These are phyloP conservation scores for Sugiyamaella lignohabitans DNA, from an alignment of 805 yeast species.

Conservation along the genomic window DNA sequence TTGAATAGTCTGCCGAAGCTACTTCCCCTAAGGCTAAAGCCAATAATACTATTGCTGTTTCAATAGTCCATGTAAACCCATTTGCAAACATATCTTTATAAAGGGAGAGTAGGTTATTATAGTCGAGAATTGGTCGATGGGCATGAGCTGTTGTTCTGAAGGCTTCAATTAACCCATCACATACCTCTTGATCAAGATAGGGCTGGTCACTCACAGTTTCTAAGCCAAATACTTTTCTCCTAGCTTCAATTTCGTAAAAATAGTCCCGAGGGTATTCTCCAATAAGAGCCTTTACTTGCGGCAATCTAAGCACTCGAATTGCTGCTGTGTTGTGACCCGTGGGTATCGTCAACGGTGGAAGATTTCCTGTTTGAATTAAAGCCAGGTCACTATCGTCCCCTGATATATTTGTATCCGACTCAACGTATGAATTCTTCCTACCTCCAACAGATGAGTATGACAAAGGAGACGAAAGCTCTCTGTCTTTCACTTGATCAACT, in stretches of 20 bases:
- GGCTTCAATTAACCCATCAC: constrained; percentile 2
- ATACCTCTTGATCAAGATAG: neutral
- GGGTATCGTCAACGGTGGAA: constrained; percentile 13
- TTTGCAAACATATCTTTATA: constrained; percentile 4
- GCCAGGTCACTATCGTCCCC: neutral
- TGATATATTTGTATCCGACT: neutral
- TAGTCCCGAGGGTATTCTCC: constrained; percentile 11
- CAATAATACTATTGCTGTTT: constrained; percentile 7
- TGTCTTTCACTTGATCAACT: neutral
- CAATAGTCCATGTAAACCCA: neutral
- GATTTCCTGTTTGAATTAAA: neutral
- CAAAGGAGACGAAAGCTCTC: neutral
- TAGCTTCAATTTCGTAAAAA: constrained; percentile 9
- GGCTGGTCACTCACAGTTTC: neutral
- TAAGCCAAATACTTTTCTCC: neutral
- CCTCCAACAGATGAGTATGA: neutral
- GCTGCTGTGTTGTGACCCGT: constrained; percentile 11
- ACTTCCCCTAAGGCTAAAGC: constrained; percentile 10
- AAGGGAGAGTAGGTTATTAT: neutral
- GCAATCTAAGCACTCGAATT: constrained; percentile 6
- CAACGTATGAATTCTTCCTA: neutral
- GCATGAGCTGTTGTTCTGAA: neutral
- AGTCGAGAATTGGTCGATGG: neutral
- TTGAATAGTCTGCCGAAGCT: constrained; percentile 1
- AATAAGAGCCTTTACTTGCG: constrained; percentile 3